phyloP scores from a whole-genome alignment of 202 grass and related monocot genomes.

The Saccharum hybrid region DNA sequence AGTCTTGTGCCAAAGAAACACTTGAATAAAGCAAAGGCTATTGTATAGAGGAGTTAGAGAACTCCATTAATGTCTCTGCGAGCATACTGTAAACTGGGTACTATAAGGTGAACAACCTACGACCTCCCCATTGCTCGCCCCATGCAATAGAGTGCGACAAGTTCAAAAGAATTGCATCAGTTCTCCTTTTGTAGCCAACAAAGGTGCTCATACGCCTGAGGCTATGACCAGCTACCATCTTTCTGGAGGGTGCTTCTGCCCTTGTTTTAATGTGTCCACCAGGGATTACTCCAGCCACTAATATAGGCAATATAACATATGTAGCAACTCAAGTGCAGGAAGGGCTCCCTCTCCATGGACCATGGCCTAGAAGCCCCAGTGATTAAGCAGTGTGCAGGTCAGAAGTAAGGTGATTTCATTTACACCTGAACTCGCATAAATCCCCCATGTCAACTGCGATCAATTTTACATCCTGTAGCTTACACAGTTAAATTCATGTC shows the following conservation, averaged over 20 bases:
- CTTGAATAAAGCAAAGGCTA: slow-evolving; percentile 9
- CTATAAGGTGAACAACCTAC: neutral
- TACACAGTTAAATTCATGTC: neutral
- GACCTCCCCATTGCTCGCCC: neutral
- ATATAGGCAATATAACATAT: neutral
- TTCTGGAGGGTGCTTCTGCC: neutral
- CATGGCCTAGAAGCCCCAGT: too few relatives aligned
- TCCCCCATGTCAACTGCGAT: neutral
- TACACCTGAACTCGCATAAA: neutral
- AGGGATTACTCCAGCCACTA: neutral
- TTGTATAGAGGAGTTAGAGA: neutral
- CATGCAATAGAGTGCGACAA: neutral
- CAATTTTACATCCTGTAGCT: neutral
- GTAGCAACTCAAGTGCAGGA: neutral
- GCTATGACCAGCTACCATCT: neutral
- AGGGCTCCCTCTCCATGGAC: neutral
- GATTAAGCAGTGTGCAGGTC: neutral
- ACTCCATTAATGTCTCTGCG: neutral
- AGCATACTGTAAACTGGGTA: neutral
- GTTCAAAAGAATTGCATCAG: neutral
- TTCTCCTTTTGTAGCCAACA: neutral
- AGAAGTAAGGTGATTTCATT: slow-evolving; percentile 12
- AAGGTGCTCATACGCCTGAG: neutral
- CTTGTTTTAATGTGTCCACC: neutral
- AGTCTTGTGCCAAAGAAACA: neutral